phyloP scores from a whole-genome alignment of 495 filamentous ascomycete species.

The Aspergillus cristatus region DNA sequence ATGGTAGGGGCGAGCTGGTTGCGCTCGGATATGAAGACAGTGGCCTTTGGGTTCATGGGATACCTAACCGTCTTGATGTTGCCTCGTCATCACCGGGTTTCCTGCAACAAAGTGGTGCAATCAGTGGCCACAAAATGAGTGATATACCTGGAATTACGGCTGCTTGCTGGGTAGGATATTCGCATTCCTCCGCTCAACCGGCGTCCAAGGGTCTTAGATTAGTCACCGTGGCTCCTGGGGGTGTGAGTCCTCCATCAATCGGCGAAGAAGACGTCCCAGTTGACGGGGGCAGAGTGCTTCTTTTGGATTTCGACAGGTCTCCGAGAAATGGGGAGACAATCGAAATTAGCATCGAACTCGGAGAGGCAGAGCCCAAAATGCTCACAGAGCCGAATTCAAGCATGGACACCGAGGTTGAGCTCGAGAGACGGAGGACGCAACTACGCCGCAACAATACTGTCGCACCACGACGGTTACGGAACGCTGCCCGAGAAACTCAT shows the following conservation, averaged over 20 bases:
- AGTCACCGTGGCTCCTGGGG: conserved; percentile 67
- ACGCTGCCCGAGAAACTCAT: conserved; percentile 13
- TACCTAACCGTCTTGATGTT: conserved; percentile 65
- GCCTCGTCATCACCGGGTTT: conserved; percentile 24
- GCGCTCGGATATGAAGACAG: conserved; percentile 66
- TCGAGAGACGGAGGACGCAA: conserved; percentile 63
- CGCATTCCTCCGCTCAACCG: conserved; percentile 3
- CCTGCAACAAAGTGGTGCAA: too few relatives aligned
- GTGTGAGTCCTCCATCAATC: conserved; percentile 48
- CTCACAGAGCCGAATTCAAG: conserved; percentile 68
- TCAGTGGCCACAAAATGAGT: conserved; percentile 28
- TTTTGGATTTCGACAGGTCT: conserved; percentile 66
- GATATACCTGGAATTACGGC: conserved; percentile 36
- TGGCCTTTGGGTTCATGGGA: conserved; percentile 70
- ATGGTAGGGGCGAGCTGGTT: conserved; percentile 60
- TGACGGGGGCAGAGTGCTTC: conserved; percentile 70
- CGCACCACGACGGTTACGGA: conserved; percentile 3
- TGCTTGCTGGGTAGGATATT: conserved; percentile 30
- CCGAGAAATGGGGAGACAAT: conserved; percentile 42
- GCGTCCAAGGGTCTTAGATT: conserved; percentile 34
- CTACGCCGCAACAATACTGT: conserved; percentile 25
- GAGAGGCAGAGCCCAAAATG: conserved; percentile 56
- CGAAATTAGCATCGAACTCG: conserved; percentile 65
- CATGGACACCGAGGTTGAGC: conserved; percentile 71
- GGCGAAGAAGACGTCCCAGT: conserved; percentile 71